phyloP scores from a whole-genome alignment of 176 grass and related monocot genomes.

The Triticum monococcum region DNA sequence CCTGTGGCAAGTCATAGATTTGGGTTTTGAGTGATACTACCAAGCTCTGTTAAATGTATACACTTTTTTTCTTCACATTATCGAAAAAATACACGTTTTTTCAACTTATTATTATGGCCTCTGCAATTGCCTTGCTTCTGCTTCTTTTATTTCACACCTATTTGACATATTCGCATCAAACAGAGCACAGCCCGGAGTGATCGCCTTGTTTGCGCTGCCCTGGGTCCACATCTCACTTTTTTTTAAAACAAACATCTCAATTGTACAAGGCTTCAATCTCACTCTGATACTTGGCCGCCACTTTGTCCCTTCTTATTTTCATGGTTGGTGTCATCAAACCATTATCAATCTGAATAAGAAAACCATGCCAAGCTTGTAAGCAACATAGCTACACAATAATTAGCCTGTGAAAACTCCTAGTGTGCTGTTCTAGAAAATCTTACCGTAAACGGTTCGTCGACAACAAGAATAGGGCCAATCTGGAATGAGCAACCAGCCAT shows the following conservation, averaged over 20 bases:
- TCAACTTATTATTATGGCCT: no score
- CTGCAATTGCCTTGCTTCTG: not conserved
- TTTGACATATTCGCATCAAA: not conserved
- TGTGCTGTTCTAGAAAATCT: slow-evolving; percentile 41
- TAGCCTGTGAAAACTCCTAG: not conserved
- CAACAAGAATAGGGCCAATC: slow-evolving; percentile 66
- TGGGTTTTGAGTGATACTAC: no score
- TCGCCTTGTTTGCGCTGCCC: no score
- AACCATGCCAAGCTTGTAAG: not conserved
- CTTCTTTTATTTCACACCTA: not conserved
- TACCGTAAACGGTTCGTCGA: slow-evolving; percentile 82
- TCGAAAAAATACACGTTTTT: no score
- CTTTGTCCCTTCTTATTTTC: slow-evolving; percentile 78
- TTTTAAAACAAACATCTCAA: not conserved
- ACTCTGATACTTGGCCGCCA: slow-evolving; percentile 49
- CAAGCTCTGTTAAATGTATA: no score
- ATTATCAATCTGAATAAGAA: slow-evolving; percentile 62
- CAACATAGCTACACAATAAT: not conserved
- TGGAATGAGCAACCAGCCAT: slow-evolving; percentile 61
- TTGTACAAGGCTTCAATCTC: slow-evolving; percentile 66
- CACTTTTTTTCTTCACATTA: no score
- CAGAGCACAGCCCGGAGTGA: no score
- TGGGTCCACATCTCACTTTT: slow-evolving; percentile 3
- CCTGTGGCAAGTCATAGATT: no score
- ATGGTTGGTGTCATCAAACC: slow-evolving; percentile 89